Conservation (phyloP, 805 yeast species). For the Ogataea salicorniae region DNA sequence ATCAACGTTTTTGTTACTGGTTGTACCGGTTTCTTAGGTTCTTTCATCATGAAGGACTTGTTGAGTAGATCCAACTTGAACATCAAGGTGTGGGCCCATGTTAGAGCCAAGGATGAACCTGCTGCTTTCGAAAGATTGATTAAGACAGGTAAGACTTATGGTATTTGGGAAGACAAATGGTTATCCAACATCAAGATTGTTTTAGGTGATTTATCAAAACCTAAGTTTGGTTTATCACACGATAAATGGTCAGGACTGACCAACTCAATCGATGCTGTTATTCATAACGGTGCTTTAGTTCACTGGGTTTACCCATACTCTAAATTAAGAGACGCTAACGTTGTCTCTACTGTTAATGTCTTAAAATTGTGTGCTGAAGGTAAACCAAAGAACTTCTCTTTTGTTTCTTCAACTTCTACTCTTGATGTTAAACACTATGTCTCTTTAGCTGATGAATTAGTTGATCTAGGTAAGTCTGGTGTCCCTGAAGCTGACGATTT, state of each 20-base stretch:
- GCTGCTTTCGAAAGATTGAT: conserved; percentile 74
- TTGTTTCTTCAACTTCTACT: conserved; percentile 94
- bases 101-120: conserved; percentile 67
- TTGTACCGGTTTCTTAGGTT: conserved; percentile 93
- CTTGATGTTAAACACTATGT: conserved; percentile 81
- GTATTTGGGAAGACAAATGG: conserved; percentile 68
- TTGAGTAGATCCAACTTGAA: conserved; percentile 46
- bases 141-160: conserved; percentile 75
- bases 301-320: conserved; percentile 98
- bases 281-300: conserved; percentile 96
- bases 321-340: conserved; percentile 89
- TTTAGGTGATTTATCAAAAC: conserved; percentile 71
- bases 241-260: conserved; percentile 55
- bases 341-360: conserved; percentile 79
- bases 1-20: conserved; percentile 80
- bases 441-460: conserved; percentile 64
- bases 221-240: conserved; percentile 64
- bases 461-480: conserved; percentile 63
- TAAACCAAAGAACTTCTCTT: conserved; percentile 78
- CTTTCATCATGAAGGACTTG: conserved; percentile 77
- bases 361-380: conserved; percentile 73
- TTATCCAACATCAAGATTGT: conserved; percentile 58
- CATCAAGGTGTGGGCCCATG: conserved; percentile 78
- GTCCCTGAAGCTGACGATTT: conserved; percentile 79
- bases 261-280: conserved; percentile 65